Evolutionary conservation across 1,284 basidiomycete species (phyloP), one percentile per base, ranked within the genome.

Genomic region (Naganishia cerealis): DNA sequence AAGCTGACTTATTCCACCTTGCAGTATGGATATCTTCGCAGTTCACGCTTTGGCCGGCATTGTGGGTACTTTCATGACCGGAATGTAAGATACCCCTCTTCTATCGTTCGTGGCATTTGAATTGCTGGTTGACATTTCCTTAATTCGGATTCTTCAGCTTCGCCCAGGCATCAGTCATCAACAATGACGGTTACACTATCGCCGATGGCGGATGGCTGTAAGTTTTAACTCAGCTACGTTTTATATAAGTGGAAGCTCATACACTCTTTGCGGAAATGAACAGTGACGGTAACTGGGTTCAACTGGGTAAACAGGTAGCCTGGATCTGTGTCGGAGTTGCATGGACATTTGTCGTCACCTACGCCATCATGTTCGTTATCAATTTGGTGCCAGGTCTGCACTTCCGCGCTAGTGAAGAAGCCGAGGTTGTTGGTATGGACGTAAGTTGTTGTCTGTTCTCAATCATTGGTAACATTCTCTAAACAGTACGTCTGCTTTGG

Each of bases 21-120:
- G 15, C 53, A 71, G 70, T 9, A 80, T 80, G 80, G 90, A 92
- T 85, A 85, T 92, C 68, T 92, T 90, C 77, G 89, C 90, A n/a
- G 90, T 92, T 74, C 92, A 98, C 83, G 93, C 90, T 52, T 81
- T 97, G 21, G 92, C 91, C 4, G 94, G 94, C 57, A 86, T 94
- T 26, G 84, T 95, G 61, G 93, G 94, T 50, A 84, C 92, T 43
- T 76, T 97, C 52, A 81, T 81, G 80, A 81, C 80, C 18, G 80
- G 80, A 53, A 71, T 81, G 65, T 65, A 42, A 59, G 66, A 59
- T 7, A 13, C 12, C 21, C 29, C 24, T 24, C 38, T 36, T 7
- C 18, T n/a, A 48, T 13, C 21, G 21, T 48, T 6, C 15, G 7
- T 29, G 10, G 8, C 54, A 18, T 39, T 43, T 66, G 9, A 0